phyloP scores from a whole-genome alignment of 352 stramenopile genomes.

The Phytophthora sp. region DNA sequence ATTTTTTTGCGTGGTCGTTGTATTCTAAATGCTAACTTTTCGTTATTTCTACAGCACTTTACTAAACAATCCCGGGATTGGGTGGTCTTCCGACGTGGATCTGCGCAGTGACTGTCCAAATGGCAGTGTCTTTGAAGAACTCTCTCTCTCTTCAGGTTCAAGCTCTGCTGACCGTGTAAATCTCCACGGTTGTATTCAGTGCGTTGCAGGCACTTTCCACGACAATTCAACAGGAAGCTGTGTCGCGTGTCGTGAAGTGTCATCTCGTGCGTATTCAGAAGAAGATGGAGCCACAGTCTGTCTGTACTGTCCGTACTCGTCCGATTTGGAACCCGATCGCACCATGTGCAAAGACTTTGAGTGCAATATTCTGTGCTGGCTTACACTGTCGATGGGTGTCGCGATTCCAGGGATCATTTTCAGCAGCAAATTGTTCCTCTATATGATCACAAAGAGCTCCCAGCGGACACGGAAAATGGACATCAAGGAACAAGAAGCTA shows the following conservation, averaged over 20 bases:
- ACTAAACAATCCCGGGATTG: conserved; percentile 58
- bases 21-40: not conserved
- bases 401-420: conserved; percentile 59
- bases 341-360: conserved; percentile 52
- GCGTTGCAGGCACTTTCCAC: conserved; percentile 60
- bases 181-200: conserved; percentile 72
- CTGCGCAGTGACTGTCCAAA: conserved; percentile 55
- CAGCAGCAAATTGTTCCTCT: conserved; percentile 55
- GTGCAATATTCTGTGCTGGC: conserved; percentile 68
- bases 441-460: conserved; percentile 50
- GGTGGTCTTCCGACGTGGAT: conserved; percentile 38
- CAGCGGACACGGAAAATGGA: conserved; percentile 48
- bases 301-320: conserved; percentile 70
- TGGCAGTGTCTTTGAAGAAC: conserved; percentile 58
- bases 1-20: too few relatives aligned
- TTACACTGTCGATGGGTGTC: conserved; percentile 63
- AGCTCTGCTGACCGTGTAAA: conserved; percentile 12
- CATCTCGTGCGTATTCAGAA: conserved; percentile 54
- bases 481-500: conserved; percentile 64
- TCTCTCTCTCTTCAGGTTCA: conserved; percentile 27
- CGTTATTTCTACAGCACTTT: conserved; percentile 50
- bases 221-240: conserved; percentile 54
- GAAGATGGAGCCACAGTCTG: conserved; percentile 59
- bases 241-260: conserved; percentile 49
- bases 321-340: conserved; percentile 43